Evolutionary conservation across 306 rosid genomes (phyloP), one percentile per base, ranked within the genome.

Genomic region (Cercis canadensis): DNA sequence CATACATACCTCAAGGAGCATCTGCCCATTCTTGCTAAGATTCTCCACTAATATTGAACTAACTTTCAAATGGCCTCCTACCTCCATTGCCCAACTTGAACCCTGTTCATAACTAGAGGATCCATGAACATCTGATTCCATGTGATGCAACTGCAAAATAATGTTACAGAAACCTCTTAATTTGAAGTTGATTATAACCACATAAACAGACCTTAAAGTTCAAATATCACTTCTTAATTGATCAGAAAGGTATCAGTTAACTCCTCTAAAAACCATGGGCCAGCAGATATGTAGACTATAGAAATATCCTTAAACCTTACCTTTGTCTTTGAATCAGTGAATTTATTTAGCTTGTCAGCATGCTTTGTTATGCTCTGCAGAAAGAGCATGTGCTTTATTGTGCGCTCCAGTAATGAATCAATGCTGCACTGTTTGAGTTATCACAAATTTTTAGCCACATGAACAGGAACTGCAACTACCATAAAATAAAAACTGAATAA

Each of bases 1-100:
- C 32, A 8, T 43, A 15, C 65, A 50, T 83, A 95, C 99, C 99
- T 95, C 97, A 55, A 95, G 88, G 79, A 91, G 91, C 93, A 95
- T 89, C 74, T 95, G 99, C 43, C 97, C 97, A 45, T 79, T 89
- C 82, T 89, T 91, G 91, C 85, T 80, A 52, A 91, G 87, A 78
- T 84, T 92, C 79, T 92, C 98, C 53, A 89, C 96, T 52, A 89
- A 65, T 72, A 92, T 86, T 5, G 98, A 89, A 74, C 84, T 83
- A 78, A 92, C 92, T 88, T 92, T 92, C 53, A 92, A 78, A 86
- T 86, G 87, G 71, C 96, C 98, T 34, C 95, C 98, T 66, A 92
- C 98, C 77, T 92, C 98, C 89, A 92, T 89, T 32, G 95, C 96
- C 96, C 96, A 92, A 87, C 95, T 92, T n/a, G 98, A 87, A 70